Evolutionary conservation across 768 basidiomycete species (phyloP), one percentile per base, ranked within the genome.

Genomic region (Dacryopinax spathularia): DNA sequence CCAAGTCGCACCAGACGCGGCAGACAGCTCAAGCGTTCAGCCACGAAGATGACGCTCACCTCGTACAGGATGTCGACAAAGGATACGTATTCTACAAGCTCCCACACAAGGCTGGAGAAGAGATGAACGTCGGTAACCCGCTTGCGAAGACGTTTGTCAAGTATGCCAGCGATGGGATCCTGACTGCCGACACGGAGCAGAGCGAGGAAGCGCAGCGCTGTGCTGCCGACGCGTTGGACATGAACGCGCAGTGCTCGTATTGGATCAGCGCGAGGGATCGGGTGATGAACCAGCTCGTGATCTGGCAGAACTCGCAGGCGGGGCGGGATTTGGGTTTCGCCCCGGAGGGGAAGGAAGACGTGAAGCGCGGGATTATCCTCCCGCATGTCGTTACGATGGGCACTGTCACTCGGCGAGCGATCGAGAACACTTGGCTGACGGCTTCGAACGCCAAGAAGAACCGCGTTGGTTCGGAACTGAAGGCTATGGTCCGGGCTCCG

Each of bases 361-460:
- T 80, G 67, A 87, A 86, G 67, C 87, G 87, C 79, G 95, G 96
- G 16, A 84, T 97, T 67, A 98, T 99, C 70, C 73, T 98, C 5
- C 96, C 95, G 1, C 93, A 96, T 73, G 88, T 98, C 59, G 88
- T 97, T 69, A 89, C 93, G 7, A 99, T 99, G 96, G 96, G 96
- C 15, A 97, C 96, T 0, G 91, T 98, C 62, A 99, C 95, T 16
- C 91, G 94, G 9, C 86, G 94, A 33, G 93, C 96, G 7, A 95
- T 98, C 66, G 96, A 98, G 76, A 90, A 87, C 74, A 98, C 95
- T 1, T 98, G 96, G 96, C 76, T 99, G 60, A 98, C 96, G 0
- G 96, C 96, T 0, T 93, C 92, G 68, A 99, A 99, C 69, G 94
- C 96, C 1, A 99, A 98, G 80, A 86, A 85, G 76, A 95, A 96